phyloP scores from a whole-genome alignment of 2,329 filamentous ascomycete genomes.

The Phialocephala sp. region DNA sequence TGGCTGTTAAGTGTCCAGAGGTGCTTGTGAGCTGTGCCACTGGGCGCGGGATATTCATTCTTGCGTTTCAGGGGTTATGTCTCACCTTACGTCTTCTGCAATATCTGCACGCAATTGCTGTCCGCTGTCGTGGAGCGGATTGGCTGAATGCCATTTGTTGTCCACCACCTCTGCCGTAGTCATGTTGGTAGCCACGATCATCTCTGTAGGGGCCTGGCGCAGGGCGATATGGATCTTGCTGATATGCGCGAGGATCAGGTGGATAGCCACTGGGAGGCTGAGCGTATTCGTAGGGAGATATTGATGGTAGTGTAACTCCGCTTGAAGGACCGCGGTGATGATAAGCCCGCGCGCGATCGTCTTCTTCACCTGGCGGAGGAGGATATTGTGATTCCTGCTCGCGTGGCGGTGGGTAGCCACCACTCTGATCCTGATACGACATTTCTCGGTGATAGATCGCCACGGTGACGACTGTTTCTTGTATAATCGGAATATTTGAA shows the following conservation, averaged over 20 bases:
- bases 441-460: constrained; percentile 41
- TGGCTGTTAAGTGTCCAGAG: background rate
- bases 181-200: constrained; percentile 35
- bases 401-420: constrained; percentile 40
- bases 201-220: constrained; percentile 37
- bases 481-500: background rate
- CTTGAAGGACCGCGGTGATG: constrained; percentile 38
- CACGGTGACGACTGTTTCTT: constrained; percentile 33
- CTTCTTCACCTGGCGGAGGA: constrained; percentile 43
- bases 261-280: constrained; percentile 36
- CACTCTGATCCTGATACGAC: constrained; percentile 42
- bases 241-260: constrained; percentile 36
- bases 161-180: constrained; percentile 36
- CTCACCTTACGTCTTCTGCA: constrained; percentile 64
- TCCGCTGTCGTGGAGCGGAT: constrained; percentile 63
- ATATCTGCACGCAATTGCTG: constrained; percentile 65
- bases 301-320: constrained; percentile 41
- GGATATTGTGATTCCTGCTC: constrained; percentile 39
- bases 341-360: constrained; percentile 42
- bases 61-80: background rate
- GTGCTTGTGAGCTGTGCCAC: background rate
- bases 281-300: constrained; percentile 41
- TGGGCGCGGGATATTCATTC: background rate
- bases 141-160: constrained; percentile 46
- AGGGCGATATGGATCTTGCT: constrained; percentile 37